Evolutionary conservation across 2,329 filamentous ascomycete genomes (phyloP).

Genomic region (Pseudophaeomoniella oleicola): DNA sequence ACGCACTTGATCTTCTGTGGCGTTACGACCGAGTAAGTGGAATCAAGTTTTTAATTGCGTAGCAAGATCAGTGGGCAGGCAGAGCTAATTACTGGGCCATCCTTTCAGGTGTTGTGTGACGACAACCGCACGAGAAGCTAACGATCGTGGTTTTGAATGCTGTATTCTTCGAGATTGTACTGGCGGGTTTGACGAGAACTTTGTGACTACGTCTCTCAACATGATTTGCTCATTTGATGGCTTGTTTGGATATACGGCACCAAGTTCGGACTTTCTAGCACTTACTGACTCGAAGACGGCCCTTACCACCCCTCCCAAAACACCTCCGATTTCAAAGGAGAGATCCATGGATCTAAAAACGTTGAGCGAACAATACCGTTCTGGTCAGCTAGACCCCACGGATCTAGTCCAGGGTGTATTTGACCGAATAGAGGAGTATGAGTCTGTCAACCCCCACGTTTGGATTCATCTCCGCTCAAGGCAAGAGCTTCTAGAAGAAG

Average conservation of each 20-base stretch:
- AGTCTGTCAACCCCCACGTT: constrained; percentile 31
- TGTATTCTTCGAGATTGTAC: constrained; percentile 35
- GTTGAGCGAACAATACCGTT: neutral
- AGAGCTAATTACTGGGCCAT: constrained; percentile 2
- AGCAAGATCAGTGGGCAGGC: constrained; percentile 1
- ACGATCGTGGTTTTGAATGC: too few species aligned
- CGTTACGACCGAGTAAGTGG: too few species aligned
- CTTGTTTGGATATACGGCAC: constrained; percentile 20
- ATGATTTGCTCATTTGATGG: constrained; percentile 22
- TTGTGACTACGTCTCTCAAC: constrained; percentile 21
- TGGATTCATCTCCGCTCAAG: constrained; percentile 33
- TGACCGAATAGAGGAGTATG: constrained; percentile 33
- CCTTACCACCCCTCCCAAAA: constrained; percentile 2
- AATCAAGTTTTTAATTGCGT: too few species aligned
- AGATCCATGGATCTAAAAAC: too few species aligned
- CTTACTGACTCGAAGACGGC: too few species aligned
- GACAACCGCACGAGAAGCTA: too few species aligned
- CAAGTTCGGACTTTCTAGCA: too few species aligned
- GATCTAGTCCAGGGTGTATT: constrained; percentile 24
- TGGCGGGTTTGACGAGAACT: constrained; percentile 16
- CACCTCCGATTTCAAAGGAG: constrained; percentile 3
- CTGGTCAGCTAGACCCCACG: neutral
- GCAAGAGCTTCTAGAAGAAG: constrained; percentile 25
- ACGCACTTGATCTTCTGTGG: too few species aligned
- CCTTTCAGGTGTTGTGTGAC: too few species aligned